Evolutionary conservation across 129 eudicot genomes (phyloP).

Genomic region (Heracleum sosnowskyi): DNA sequence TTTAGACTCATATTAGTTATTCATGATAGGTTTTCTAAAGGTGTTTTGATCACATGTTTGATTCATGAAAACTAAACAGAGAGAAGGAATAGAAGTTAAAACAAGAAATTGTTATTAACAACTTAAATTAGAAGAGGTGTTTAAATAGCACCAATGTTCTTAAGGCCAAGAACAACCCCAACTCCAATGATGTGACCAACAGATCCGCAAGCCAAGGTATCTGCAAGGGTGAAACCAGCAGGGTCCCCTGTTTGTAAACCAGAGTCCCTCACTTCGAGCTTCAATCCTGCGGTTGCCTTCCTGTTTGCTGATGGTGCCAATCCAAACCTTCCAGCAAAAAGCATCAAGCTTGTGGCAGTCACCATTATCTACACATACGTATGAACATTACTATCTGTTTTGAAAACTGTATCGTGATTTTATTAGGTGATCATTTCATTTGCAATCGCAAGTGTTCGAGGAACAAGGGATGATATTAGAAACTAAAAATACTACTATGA

Average conservation of each 20-base stretch:
- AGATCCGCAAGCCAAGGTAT: conserved; percentile 84
- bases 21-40: too few species aligned
- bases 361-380: conserved; percentile 65
- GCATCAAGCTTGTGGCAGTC: conserved; percentile 80
- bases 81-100: not conserved
- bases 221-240: conserved; percentile 95
- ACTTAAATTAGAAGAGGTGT: not conserved
- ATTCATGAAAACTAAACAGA: too few species aligned
- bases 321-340: conserved; percentile 95
- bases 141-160: conserved; percentile 72
- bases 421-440: too few species aligned
- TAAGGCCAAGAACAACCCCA: conserved; percentile 97
- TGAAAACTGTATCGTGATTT: not conserved
- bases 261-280: conserved; percentile 84
- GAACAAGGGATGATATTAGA: not conserved
- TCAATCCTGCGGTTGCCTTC: conserved; percentile 94
- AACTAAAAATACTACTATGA: not conserved
- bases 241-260: conserved; percentile 98
- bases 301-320: conserved; percentile 98
- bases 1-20: too few species aligned
- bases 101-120: conserved; percentile 8
- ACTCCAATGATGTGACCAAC: conserved; percentile 98
- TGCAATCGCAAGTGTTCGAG: not conserved
- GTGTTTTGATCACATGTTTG: too few species aligned
- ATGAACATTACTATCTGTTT: not conserved